phyloP scores from a whole-genome alignment of 2,329 filamentous ascomycete genomes.

The Hymenoscyphus repandus region DNA sequence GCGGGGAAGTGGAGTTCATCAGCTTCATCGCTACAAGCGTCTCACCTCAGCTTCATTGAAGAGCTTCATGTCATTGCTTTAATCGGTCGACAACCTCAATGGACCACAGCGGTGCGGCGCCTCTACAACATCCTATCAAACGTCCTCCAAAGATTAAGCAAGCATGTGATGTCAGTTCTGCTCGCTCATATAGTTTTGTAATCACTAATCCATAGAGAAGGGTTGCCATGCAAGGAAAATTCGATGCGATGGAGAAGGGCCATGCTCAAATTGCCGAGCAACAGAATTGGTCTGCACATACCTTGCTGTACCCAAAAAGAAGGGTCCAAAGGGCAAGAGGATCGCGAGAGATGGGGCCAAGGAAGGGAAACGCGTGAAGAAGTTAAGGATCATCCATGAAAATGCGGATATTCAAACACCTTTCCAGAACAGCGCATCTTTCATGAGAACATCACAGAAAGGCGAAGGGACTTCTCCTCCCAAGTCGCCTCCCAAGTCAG shows the following conservation, averaged over 20 bases:
- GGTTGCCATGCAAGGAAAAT: conserved; percentile 29
- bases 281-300: conserved; percentile 26
- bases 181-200: no score
- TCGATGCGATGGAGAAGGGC: conserved; percentile 27
- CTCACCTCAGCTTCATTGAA: neutral
- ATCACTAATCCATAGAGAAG: no score
- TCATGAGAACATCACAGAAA: neutral
- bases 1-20: neutral
- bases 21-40: neutral
- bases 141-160: conserved; percentile 20
- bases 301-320: conserved; percentile 30
- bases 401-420: neutral
- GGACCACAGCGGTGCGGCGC: neutral
- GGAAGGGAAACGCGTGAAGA: neutral
- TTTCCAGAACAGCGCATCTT: no score
- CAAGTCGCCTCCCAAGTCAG: neutral
- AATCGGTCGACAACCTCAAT: neutral
- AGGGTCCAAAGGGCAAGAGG: conserved; percentile 23
- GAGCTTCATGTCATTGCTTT: neutral
- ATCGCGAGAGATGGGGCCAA: neutral
- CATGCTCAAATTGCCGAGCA: conserved; percentile 27
- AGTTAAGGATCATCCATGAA: neutral
- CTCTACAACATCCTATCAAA: neutral
- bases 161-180: conserved; percentile 33
- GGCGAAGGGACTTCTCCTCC: neutral